Evolutionary conservation across 78 protist genomes (phyloP), one percentile per base, ranked within the genome.

Genomic region (Bodo saltans): DNA sequence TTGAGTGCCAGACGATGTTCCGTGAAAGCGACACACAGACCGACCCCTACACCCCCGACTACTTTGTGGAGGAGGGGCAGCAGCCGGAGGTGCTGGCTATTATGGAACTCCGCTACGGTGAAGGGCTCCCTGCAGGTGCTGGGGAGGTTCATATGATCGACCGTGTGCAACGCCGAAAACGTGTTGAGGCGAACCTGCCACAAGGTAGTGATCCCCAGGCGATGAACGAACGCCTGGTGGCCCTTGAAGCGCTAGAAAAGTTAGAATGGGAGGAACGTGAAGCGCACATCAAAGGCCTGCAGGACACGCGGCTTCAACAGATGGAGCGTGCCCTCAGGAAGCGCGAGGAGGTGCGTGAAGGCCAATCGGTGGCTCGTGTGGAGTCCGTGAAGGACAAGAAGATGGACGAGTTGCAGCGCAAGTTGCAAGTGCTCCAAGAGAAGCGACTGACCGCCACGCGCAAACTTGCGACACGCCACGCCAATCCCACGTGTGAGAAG

Each of bases 41-140:
- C 21, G 92, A 89, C 70, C 97, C 97, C 27, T 94, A 78, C 87
- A 89, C 93, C 23, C 95, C 97, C 3, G 93, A 89, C 68, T 88
- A 88, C 83, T 25, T 68, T 25, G 72, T 83, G 27, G 72, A 25
- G 0, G 35, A 37, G 32, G 93, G 90, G 3, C 23, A 72, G 30
- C 60, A 86, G 29, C 97, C 97, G 0, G 94, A 94, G 74, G 41
- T 94, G 32, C 89, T 92, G 12, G 35, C 92, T 41, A 84, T 94
- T 40, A 38, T 78, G 29, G 30, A 70, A 0, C 81, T 94, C 34
- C 70, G 74, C 28, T 85, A n/a, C 32, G 88, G 86, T 3, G 38
- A 0, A 17, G 97, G 94, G 0, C 88, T 91, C 23, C 93, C 94
- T 0, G 94, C 88, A 21, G 83, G 88, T 0, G 33, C 78, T 42